Evolutionary conservation across 768 basidiomycete genomes (phyloP), one percentile per base, ranked within the genome.

Genomic region (Auricularia sp.): DNA sequence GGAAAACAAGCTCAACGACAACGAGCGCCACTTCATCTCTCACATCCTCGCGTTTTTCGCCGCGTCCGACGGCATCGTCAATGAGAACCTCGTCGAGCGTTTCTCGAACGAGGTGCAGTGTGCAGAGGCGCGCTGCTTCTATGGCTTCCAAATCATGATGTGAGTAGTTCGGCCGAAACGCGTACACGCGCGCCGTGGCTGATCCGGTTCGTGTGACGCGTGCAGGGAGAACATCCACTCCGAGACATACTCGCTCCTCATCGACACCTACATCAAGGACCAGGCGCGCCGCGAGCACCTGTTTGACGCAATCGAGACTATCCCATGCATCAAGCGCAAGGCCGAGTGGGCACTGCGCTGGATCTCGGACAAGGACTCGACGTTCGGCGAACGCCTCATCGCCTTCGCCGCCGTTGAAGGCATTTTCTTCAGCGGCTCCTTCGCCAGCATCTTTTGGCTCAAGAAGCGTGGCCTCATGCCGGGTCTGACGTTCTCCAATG

Each of bases 401-500:
- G 94, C 94, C 2, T 97, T 98, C 70, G 93, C 95, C 7, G 93
- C 93, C 1, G 93, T 98, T 16, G 95, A 98, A 72, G 94, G 95
- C 36, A 91, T 98, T 63, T 98, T 98, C 79, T 98, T 98, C 76
- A 94, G 92, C 0, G 93, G 91, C 3, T 91, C 90, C 1, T 95
- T 95, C 68, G 92, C 95, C 0, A 84, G 91, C 51, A 93, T 98
- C 69, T 97, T 97, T 75, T 97, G 95, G 94, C 71, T 98, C 66
- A 97, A 97, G 84, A 97, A 97, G 77, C 85, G 95, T 5, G 95
- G 95, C 6, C 80, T 98, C n/a, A 94, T 97, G 93, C 93, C 94
- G 34, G 95, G 95, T n/a, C 79, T 98, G 33, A 94, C 95, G 0
- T 97, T 95, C 75, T 96, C 93, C 16, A 98, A 98, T 72, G 95